Conservation (phyloP, 805 yeast species). For the Sungouiozyma intestinalis region DNA sequence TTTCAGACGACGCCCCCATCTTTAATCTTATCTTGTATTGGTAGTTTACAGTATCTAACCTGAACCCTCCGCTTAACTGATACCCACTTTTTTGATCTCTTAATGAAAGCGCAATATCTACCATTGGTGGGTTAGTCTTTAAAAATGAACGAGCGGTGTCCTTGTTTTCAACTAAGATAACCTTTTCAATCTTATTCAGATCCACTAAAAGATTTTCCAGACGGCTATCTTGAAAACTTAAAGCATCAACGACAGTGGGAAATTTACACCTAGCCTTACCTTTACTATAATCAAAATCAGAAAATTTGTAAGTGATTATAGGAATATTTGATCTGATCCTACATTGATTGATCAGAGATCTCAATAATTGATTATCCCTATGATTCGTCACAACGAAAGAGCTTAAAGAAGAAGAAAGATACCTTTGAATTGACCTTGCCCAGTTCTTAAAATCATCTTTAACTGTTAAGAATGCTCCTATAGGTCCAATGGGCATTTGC, state of each 20-base stretch:
- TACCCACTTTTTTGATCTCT: conserved; percentile 36
- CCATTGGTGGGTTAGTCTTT: conserved; percentile 30
- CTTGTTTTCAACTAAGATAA: conserved; percentile 43
- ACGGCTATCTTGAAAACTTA: conserved; percentile 45
- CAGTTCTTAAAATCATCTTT: conserved; percentile 44
- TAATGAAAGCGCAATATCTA: conserved; percentile 34
- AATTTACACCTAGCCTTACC: conserved; percentile 36
- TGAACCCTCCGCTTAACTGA: conserved; percentile 37
- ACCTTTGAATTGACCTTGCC: conserved; percentile 50
- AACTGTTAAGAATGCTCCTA: conserved; percentile 53
- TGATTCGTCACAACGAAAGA: conserved; percentile 60
- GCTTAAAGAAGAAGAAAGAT: conserved; percentile 39
- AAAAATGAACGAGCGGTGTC: conserved; percentile 40
- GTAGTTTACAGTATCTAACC: conserved; percentile 46
- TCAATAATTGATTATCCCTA: conserved; percentile 43
- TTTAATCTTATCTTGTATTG: conserved; percentile 16
- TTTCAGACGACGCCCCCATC: conserved; percentile 13
- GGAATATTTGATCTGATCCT: conserved; percentile 33
- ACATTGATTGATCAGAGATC: conserved; percentile 26
- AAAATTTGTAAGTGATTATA: conserved; percentile 33
- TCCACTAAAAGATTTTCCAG: conserved; percentile 59
- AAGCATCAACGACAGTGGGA: conserved; percentile 47
- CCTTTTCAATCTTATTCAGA: conserved; percentile 45
- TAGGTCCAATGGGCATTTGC: conserved; percentile 64
- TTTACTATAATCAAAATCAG: conserved; percentile 36